Base-by-base conservation (phyloP, 768 basidiomycete species). In the Pulveroboletus sp. region DNA sequence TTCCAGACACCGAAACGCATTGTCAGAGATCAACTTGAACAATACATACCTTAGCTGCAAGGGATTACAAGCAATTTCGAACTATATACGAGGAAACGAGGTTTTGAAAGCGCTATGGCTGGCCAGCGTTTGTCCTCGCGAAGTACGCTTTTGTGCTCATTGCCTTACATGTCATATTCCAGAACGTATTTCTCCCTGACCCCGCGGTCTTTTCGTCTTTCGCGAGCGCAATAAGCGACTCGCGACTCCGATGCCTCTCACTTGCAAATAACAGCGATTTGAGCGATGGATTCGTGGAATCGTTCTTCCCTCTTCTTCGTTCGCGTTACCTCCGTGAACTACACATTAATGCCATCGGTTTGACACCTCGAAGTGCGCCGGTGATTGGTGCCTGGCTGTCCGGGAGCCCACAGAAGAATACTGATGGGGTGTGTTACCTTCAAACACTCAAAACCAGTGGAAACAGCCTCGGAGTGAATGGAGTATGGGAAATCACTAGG, bases 1-100 rank as follows among this genome's bases (percentile, higher is more conserved):
- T 6, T 68, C 71, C 40, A 69, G 65, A 50, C 71, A 82, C 60
- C 67, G 63, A 46, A 51, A 43, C 26, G 49, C 49, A 1, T 70
- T 86, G 49, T 59, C 63, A 2, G 79, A 83, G 55, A 81, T 86
- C 30, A 74, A 70, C 50, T 67, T 86, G 45, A 83, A 81, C 45
- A 67, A 73, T 5, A 81, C 79, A 55, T 52, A 59, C 3, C 77
- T 86, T 43, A 77, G 82, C 14, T 75, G 82, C 58, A 59, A 61
- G 35, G 82, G 82, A 0, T 64, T 86, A 16, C 59, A 69, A 34
- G 74, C 76, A 4, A 76, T 86, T 45, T 63, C 76, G 13, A 64
- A 71, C 29, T 85, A 81, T 59, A 48, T 86, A 30, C 62, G 69
- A 41, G 70, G 69, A 16, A 84, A 81, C 55, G 58, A 59, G 4